phyloP scores from a whole-genome alignment of 176 grass and related monocot species.

The Musa beccarii region DNA sequence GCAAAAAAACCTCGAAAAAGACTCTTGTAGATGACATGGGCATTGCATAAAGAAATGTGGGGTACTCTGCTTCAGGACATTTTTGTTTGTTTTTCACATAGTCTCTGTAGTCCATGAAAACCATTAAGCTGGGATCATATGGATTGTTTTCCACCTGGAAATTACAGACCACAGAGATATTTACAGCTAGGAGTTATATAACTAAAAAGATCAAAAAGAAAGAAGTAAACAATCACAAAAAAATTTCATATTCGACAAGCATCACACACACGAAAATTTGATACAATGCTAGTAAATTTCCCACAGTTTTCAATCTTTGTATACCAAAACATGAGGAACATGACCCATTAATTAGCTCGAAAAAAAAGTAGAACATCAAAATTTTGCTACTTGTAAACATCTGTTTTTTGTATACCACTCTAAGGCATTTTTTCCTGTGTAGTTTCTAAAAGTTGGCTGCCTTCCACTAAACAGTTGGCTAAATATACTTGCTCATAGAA shows the following conservation, averaged over 20 bases:
- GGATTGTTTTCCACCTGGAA: constrained; percentile 97
- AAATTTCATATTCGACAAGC: neutral
- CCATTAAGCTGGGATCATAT: constrained; percentile 95
- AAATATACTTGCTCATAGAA: too few species aligned
- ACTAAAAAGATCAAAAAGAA: neutral
- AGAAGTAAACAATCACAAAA: neutral
- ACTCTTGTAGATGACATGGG: constrained; percentile 80
- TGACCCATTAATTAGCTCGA: too few species aligned
- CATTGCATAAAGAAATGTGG: constrained; percentile 98
- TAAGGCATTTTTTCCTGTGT: too few species aligned
- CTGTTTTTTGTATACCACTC: too few species aligned
- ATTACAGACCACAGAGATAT: constrained; percentile 31
- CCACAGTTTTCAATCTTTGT: too few species aligned
- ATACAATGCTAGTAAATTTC: too few species aligned
- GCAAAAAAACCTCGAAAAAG: constrained; percentile 70
- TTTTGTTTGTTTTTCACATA: constrained; percentile 49
- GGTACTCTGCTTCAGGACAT: constrained; percentile 55
- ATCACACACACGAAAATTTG: too few species aligned
- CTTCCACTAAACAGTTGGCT: too few species aligned
- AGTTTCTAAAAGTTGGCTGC: too few species aligned
- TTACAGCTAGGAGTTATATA: neutral
- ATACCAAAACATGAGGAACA: too few species aligned
- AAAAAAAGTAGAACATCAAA: too few species aligned
- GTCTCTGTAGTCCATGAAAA: constrained; percentile 99
- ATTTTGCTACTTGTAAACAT: too few species aligned